Base-by-base conservation (phyloP, 73 alveolate genomes). In the Paramecium biaurelia region DNA sequence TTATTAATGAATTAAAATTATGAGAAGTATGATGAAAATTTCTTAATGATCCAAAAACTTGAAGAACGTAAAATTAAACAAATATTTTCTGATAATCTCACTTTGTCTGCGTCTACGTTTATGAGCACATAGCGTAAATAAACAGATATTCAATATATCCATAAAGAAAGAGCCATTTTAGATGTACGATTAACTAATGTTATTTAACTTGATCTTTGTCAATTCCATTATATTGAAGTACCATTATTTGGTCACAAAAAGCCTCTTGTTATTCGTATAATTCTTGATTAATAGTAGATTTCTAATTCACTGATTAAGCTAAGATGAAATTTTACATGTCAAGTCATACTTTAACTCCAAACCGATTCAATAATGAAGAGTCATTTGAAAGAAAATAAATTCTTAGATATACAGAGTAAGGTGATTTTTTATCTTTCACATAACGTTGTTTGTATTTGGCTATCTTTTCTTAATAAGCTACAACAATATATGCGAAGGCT, bases 241-340 rank as follows among this genome's bases (percentile, higher is more conserved):
- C 90, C 90, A 12, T 45, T 79, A 45, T 45, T 10, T 14, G 56
- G 56, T 21, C 90, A 79, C 28, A 79, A 79, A 45, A 79, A 79
- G 37, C 90, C 90, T 24, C 43, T 79, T 9, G 56, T 79, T 23
- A 43, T 79, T 23, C 24, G 90, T 79, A 67, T 9, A 79, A 79
- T 23, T 79, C 21, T 11, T 53, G 23, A 23, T 79, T 6, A 79
- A 38, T 37, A 24, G 26, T 79, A 79, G 90, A 79, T 45, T 79
- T 79, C 32, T 20, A 32, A 79, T 79, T 79, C 90, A 21, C 74
- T 12, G 90, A 79, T 42, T 38, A 38, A 24, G 74, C 76, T 5
- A 79, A 79, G 43, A 79, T 79, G 74, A 79, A 79, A 34, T 79
- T 79, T 79, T 79, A 79, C 56, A 79, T 79, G 14, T 79, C 90